phyloP scores from a whole-genome alignment of 2,329 filamentous ascomycete genomes.

The Geosmithia putterillii region DNA sequence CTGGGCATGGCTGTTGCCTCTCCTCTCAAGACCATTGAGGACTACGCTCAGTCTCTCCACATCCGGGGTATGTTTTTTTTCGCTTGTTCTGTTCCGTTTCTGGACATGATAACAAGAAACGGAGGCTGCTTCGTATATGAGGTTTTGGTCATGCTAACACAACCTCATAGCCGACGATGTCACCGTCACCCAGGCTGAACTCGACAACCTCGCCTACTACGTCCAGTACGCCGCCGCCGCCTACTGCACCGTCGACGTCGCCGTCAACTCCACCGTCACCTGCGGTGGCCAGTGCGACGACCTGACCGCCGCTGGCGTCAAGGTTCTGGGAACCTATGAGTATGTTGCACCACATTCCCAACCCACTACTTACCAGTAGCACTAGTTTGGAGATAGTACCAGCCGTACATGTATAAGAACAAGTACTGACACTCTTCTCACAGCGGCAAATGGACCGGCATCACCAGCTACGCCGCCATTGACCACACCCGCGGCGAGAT shows the following conservation, averaged over 20 bases:
- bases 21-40: slow-evolving; percentile 11
- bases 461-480: slow-evolving; percentile 36
- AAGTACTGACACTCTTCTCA: too few relatives aligned
- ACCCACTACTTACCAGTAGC: too few relatives aligned
- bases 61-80: not conserved
- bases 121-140: too few relatives aligned
- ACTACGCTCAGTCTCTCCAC: slow-evolving; percentile 7
- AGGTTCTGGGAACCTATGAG: slow-evolving; percentile 28
- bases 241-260: slow-evolving; percentile 37
- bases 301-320: slow-evolving; percentile 29
- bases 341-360: slow-evolving; percentile 7
- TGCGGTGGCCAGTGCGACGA: slow-evolving; percentile 33
- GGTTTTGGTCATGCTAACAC: not conserved
- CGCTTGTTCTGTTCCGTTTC: not conserved
- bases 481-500: slow-evolving; percentile 38
- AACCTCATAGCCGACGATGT: not conserved
- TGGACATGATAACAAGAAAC: too few relatives aligned
- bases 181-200: slow-evolving; percentile 17
- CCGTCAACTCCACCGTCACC: slow-evolving; percentile 23
- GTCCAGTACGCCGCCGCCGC: slow-evolving; percentile 37
- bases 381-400: too few relatives aligned
- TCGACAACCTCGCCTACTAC: slow-evolving; percentile 31
- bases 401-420: too few relatives aligned
- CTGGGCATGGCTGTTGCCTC: slow-evolving; percentile 13
- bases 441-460: slow-evolving; percentile 28